Percentiles rank a stretch among this genome's conserved stretches.
Conservation (phyloP, 2,329 filamentous ascomycete genomes). For the Aspergillus novoparasiticus region DNA sequence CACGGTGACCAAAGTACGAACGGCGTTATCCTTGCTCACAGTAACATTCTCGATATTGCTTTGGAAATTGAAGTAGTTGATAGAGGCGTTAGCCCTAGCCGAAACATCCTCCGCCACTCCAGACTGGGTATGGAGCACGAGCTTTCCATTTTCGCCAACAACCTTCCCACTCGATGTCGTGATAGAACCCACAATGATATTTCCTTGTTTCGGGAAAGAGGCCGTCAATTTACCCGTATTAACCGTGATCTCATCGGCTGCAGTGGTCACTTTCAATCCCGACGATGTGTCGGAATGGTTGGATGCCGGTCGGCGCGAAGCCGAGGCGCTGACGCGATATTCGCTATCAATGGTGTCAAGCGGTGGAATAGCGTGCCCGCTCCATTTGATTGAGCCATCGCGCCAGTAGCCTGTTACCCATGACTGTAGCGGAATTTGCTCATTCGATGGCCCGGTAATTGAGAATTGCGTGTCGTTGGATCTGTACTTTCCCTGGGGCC, state of each 20-base stretch:
- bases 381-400: slow-evolving; percentile 65
- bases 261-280: slow-evolving; percentile 12
- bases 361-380: slow-evolving; percentile 57
- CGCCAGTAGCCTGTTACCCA: slow-evolving; percentile 64
- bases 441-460: slow-evolving; percentile 24
- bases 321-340: slow-evolving; percentile 46
- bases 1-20: slow-evolving; percentile 53
- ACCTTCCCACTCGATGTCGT: slow-evolving; percentile 45
- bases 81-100: slow-evolving; percentile 39
- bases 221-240: slow-evolving; percentile 50
- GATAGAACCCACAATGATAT: slow-evolving; percentile 44
- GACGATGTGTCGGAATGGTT: background rate
- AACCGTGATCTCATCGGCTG: slow-evolving; percentile 38
- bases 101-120: slow-evolving; percentile 46
- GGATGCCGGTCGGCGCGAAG: slow-evolving; percentile 2
- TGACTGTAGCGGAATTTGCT: slow-evolving; percentile 47
- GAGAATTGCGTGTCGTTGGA: slow-evolving; percentile 43
- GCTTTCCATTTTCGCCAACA: slow-evolving; percentile 49
- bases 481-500: slow-evolving; percentile 44
- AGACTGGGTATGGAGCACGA: slow-evolving; percentile 58
- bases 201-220: slow-evolving; percentile 49
- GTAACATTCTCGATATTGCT: slow-evolving; percentile 56
- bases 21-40: slow-evolving; percentile 47
- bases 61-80: slow-evolving; percentile 49
- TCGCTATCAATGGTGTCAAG: slow-evolving; percentile 44